Conservation (phyloP, 768 basidiomycete genomes). For the Lactifluus hygrophoroides region DNA sequence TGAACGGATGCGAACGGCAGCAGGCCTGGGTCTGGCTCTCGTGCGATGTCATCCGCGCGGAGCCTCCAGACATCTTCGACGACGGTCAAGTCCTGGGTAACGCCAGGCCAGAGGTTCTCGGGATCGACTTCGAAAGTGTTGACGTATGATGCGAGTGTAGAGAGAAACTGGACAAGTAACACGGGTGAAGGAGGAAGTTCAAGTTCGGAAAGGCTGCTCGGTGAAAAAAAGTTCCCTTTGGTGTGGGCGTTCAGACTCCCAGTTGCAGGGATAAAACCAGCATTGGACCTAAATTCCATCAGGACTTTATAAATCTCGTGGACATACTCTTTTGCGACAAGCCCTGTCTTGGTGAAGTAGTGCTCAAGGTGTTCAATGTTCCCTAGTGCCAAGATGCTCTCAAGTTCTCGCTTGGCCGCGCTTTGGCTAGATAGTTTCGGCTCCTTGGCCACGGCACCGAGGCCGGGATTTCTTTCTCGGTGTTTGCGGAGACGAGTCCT, state of each 20-base stretch:
- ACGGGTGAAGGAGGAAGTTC: conserved; percentile 64
- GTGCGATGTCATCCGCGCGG: conserved; percentile 17
- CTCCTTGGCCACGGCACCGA: conserved; percentile 55
- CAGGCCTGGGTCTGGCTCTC: neutral
- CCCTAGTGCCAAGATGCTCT: conserved; percentile 91
- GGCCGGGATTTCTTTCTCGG: conserved; percentile 47
- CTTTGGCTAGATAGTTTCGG: conserved; percentile 83
- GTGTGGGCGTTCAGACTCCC: conserved; percentile 38
- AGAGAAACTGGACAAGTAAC: conserved; percentile 38
- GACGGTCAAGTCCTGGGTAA: conserved; percentile 62
- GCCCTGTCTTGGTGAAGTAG: conserved; percentile 86
- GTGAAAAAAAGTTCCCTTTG: conserved; percentile 32
- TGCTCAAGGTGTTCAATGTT: conserved; percentile 94
- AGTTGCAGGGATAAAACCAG: conserved; percentile 67
- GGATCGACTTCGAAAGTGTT: conserved; percentile 69
- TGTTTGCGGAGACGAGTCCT: conserved; percentile 30
- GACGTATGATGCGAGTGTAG: conserved; percentile 44
- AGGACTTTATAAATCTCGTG: neutral
- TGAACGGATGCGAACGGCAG: conserved; percentile 7
- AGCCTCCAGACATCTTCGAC: conserved; percentile 60
- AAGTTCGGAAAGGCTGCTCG: conserved; percentile 40
- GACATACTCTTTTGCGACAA: conserved; percentile 62
- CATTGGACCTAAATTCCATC: conserved; percentile 36
- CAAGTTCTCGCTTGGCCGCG: conserved; percentile 86
- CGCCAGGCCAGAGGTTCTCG: conserved; percentile 65